Evolutionary conservation across 257 asterid genomes (phyloP).

Genomic region (Lycium ferocissimum): DNA sequence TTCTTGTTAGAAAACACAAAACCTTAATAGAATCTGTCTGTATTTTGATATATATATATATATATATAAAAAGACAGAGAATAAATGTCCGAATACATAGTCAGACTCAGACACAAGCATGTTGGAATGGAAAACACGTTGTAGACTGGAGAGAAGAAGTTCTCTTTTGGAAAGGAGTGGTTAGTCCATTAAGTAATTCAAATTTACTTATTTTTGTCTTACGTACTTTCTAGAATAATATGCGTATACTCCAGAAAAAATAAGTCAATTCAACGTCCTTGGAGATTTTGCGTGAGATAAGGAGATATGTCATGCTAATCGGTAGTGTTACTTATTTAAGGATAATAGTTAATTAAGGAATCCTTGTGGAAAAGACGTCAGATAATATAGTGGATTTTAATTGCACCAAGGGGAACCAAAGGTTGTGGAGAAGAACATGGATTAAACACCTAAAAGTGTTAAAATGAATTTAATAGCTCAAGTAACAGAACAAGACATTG

Average conservation of each 20-base stretch:
- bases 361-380: background rate
- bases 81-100: background rate
- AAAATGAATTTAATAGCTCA: background rate
- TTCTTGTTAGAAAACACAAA: background rate
- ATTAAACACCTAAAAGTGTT: constrained; percentile 4
- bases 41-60: background rate
- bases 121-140: background rate
- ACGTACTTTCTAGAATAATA: background rate
- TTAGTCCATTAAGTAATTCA: background rate
- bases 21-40: background rate
- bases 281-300: constrained; percentile 14
- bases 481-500: background rate
- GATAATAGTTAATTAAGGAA: constrained; percentile 1
- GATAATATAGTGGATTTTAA: background rate
- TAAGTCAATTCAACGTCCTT: constrained; percentile 14
- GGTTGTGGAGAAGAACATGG: constrained; percentile 10
- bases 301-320: constrained; percentile 14
- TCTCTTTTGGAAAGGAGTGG: background rate
- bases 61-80: background rate
- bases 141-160: background rate
- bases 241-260: background rate
- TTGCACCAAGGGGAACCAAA: background rate
- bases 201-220: background rate
- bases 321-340: background rate
- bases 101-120: background rate